These are phyloP conservation scores for Byssochlamys sp. DNA, from an alignment of 2,329 filamentous ascomycete genomes.

Conservation along the genomic window DNA sequence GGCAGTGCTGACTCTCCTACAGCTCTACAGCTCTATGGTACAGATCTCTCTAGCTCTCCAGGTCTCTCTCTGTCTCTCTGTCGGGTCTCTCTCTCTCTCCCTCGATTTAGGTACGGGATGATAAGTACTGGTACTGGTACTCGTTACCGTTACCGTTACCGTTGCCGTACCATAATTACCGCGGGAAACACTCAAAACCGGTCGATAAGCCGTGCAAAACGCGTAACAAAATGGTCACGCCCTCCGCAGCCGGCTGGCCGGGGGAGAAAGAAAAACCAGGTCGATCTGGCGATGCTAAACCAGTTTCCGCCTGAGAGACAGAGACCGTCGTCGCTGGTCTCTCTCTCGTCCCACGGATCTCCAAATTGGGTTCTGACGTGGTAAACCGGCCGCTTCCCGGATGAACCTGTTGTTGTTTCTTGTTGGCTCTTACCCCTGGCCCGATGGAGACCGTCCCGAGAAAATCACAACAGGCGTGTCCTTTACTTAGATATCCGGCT, in stretches of 20 bases:
- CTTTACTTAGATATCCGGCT: background rate
- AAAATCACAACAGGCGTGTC: background rate
- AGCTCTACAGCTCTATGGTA: too few relatives aligned
- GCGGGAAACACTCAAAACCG: too few relatives aligned
- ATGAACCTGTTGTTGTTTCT: background rate
- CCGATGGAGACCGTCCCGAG: background rate
- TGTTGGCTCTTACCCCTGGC: background rate
- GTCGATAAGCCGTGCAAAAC: too few relatives aligned
- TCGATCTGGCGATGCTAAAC: background rate
- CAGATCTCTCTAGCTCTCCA: too few relatives aligned
- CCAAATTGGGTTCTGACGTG: background rate
- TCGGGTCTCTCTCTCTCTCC: too few relatives aligned
- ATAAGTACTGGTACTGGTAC: too few relatives aligned
- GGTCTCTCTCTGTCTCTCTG: too few relatives aligned
- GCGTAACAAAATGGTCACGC: background rate
- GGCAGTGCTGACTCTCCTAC: too few relatives aligned
- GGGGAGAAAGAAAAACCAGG: background rate
- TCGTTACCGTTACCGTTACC: too few relatives aligned
- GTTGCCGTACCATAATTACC: too few relatives aligned
- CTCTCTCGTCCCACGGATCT: background rate
- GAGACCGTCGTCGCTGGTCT: background rate
- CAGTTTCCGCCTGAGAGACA: background rate
- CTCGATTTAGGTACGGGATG: too few relatives aligned
- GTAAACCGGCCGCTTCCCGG: background rate
- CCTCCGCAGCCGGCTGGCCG: background rate